Base-by-base conservation (phyloP, 805 yeast species). In the Yarrowia porcina region DNA sequence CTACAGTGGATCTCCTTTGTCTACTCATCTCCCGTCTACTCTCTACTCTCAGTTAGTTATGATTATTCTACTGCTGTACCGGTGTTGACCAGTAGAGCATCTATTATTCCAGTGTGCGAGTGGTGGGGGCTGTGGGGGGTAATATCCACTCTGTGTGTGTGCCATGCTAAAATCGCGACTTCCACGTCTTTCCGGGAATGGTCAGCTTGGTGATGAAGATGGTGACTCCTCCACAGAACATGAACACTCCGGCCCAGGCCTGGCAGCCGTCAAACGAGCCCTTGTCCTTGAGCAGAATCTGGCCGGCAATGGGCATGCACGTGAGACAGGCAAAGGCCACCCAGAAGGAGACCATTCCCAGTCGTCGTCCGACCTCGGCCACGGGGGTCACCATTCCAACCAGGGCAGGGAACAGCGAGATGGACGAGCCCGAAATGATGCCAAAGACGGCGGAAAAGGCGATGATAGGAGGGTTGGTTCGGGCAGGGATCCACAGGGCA, bases 391-490 rank as follows among this genome's bases (percentile, higher is more conserved):
- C 82, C 50, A 82, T 81, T 0, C 88, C 82, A 15, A 86, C 79
- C 65, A 91, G 86, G 2, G 83, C 85, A 0, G 93, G 90, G 0
- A 87, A 81, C 54, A 88, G 69, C 0, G 89, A 79, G 41, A 88
- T 74, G 6, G 87, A 82, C 21, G 88, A 81, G 6, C 90, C 85
- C 32, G 82, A 77, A 64, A 81, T 79, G 67, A 85, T 82, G 0
- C 91, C 91, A 67, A 80, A 82, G 42, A 73, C 57, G 1, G 77
- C 80, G 7, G 85, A 74, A 69, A 85, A 87, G 0, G 78, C 77
- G 66, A 83, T 81, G 61, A 86, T 72, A 0, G 77, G 79, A 56
- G 61, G 61, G 61, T 56, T 56, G 12, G 61, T 39, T 21, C 23
- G 13, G 10, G 70, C 70, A 0, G 92, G 91, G 20, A 86, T 72